Percentiles rank a stretch among this genome's conserved stretches.
Evolutionary conservation across 2,329 filamentous ascomycete species (phyloP).

Genomic region (Neobulgaria alba): DNA sequence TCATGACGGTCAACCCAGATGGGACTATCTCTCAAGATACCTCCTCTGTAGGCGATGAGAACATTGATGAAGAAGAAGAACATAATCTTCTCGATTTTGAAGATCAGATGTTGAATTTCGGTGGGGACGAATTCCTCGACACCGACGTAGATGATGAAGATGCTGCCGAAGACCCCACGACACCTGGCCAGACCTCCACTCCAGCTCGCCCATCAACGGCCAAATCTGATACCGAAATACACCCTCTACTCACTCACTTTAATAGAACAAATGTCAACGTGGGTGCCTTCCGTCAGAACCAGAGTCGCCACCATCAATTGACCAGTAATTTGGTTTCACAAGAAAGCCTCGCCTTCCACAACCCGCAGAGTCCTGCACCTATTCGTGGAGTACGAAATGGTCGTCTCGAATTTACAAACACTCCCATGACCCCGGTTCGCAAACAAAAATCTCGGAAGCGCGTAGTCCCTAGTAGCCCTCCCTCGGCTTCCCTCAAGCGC

Average conservation of each 20-base stretch:
- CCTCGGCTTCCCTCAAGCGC: no score
- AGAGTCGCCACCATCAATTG: constrained; percentile 43
- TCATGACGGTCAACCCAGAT: constrained; percentile 47
- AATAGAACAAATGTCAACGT: constrained; percentile 52
- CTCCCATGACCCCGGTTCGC: constrained; percentile 59
- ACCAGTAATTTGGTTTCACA: constrained; percentile 49
- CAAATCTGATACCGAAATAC: constrained; percentile 38
- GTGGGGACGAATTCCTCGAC: constrained; percentile 35
- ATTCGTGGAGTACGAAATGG: constrained; percentile 57
- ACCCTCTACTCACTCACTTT: constrained; percentile 56
- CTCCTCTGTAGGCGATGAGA: constrained; percentile 38
- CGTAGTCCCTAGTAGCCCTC: constrained; percentile 6
- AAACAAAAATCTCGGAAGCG: constrained; percentile 31
- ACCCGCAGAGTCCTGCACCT: constrained; percentile 47
- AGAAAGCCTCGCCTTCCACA: constrained; percentile 54
- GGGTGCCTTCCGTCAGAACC: constrained; percentile 65
- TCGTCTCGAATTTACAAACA: constrained; percentile 55
- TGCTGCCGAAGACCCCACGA: constrained; percentile 1
- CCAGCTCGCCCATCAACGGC: constrained; percentile 37
- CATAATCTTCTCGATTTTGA: constrained; percentile 49
- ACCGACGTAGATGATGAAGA: constrained; percentile 46
- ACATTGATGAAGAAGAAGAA: constrained; percentile 56
- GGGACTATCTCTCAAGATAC: constrained; percentile 45
- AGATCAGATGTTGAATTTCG: constrained; percentile 35
- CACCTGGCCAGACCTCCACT: constrained; percentile 2